These are phyloP conservation scores for Puya raimondii DNA, from an alignment of 176 grass and related monocot genomes.

Conservation along the genomic window DNA sequence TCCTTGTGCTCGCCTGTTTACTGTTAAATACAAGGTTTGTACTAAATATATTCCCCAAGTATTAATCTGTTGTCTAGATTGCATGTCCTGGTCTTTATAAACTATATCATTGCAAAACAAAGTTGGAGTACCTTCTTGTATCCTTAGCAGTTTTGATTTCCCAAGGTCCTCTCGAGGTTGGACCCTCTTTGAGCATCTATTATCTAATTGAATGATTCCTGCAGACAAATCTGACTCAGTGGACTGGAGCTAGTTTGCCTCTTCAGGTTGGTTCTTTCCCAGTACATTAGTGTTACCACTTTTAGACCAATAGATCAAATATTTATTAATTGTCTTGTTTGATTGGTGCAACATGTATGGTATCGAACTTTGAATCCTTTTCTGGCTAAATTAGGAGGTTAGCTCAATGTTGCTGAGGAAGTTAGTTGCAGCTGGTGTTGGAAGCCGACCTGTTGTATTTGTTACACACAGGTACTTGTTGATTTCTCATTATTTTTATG, in stretches of 20 bases:
- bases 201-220: slow-evolving; percentile 32
- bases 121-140: no score
- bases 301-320: no score
- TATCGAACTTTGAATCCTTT: not conserved
- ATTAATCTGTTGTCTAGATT: not conserved
- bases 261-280: slow-evolving; percentile 67
- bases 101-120: not conserved
- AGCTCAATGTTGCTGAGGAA: slow-evolving; percentile 86
- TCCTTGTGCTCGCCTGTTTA: slow-evolving; percentile 71
- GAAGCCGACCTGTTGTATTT: slow-evolving; percentile 81
- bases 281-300: no score
- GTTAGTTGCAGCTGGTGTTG: slow-evolving; percentile 67
- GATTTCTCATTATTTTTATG: not conserved
- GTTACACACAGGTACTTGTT: slow-evolving; percentile 74
- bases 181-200: slow-evolving; percentile 7
- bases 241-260: slow-evolving; percentile 91
- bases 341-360: not conserved
- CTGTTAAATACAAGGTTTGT: slow-evolving; percentile 94
- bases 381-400: slow-evolving; percentile 57
- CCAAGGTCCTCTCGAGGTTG: not conserved
- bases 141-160: no score
- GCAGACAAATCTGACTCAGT: slow-evolving; percentile 99
- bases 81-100: not conserved
- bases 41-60: slow-evolving; percentile 3
- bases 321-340: no score